Evolutionary conservation across 208 protist species (phyloP).

Genomic region (Vickermania spadyakhi): DNA sequence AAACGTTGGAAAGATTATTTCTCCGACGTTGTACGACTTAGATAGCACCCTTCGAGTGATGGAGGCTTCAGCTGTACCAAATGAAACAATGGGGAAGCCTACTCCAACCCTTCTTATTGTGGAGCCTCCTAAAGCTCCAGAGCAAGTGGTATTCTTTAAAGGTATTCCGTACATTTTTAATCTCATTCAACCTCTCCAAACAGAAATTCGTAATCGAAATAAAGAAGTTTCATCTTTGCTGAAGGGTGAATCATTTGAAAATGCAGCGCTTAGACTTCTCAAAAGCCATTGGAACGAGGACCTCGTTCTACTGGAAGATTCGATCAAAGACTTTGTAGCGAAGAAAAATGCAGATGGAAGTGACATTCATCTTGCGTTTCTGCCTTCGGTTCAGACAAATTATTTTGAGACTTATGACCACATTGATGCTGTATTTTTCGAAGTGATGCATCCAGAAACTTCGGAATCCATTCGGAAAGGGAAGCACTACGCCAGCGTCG

Average conservation of each 20-base stretch:
- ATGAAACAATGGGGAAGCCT: neutral
- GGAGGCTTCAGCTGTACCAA: slow-evolving; percentile 8
- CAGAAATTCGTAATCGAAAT: slow-evolving; percentile 19
- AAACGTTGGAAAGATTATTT: slow-evolving; percentile 12
- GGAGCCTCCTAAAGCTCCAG: slow-evolving; percentile 38
- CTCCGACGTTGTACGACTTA: slow-evolving; percentile 34
- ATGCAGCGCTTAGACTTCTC: slow-evolving; percentile 13
- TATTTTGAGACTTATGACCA: slow-evolving; percentile 44
- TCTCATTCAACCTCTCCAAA: slow-evolving; percentile 14
- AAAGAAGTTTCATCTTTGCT: slow-evolving; percentile 6
- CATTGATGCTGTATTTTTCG: slow-evolving; percentile 22
- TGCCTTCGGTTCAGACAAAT: slow-evolving; percentile 37
- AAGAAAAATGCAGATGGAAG: slow-evolving; percentile 1
- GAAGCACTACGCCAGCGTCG: neutral
- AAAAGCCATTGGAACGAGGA: neutral
- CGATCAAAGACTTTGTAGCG: neutral
- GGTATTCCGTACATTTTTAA: slow-evolving; percentile 48
- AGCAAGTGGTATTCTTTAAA: slow-evolving; percentile 52
- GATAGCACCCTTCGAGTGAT: slow-evolving; percentile 19
- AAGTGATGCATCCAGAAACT: slow-evolving; percentile 10
- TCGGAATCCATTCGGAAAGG: slow-evolving; percentile 3
- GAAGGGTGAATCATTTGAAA: slow-evolving; percentile 10
- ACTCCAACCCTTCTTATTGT: slow-evolving; percentile 40
- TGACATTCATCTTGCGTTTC: slow-evolving; percentile 15
- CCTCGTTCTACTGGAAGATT: slow-evolving; percentile 1